phyloP scores from a whole-genome alignment of 495 filamentous ascomycete species.

The Xylaria sp. region DNA sequence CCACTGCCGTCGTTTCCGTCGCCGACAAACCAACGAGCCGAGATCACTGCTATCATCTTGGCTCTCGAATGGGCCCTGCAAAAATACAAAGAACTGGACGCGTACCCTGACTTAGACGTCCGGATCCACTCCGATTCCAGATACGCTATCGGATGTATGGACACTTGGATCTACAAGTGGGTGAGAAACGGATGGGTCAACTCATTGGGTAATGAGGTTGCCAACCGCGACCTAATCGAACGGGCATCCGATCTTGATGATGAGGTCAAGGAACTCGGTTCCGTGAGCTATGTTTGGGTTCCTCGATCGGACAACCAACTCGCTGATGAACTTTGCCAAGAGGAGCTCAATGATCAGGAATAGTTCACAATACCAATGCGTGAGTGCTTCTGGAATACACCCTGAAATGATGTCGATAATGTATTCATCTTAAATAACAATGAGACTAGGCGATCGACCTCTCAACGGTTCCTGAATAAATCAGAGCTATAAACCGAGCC shows the following conservation, averaged over 20 bases:
- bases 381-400: neutral
- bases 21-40: constrained; percentile 51
- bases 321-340: constrained; percentile 35
- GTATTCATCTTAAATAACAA: neutral
- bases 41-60: constrained; percentile 48
- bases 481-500: neutral
- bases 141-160: constrained; percentile 43
- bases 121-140: constrained; percentile 43
- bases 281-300: constrained; percentile 38
- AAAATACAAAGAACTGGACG: constrained; percentile 33
- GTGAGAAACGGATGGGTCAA: constrained; percentile 38
- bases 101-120: constrained; percentile 25
- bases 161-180: constrained; percentile 42
- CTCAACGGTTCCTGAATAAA: neutral
- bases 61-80: constrained; percentile 45
- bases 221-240: constrained; percentile 47
- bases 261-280: constrained; percentile 36
- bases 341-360: constrained; percentile 26
- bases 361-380: neutral
- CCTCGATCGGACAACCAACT: constrained; percentile 35
- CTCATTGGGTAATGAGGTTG: constrained; percentile 33
- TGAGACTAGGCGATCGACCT: neutral
- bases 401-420: neutral
- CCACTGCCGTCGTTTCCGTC: neutral
- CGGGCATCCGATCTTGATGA: constrained; percentile 41